Percentiles rank a stretch among this genome's conserved stretches.
Evolutionary conservation across 176 grass and related monocot species (phyloP).

Genomic region (Triticum dicoccoides): DNA sequence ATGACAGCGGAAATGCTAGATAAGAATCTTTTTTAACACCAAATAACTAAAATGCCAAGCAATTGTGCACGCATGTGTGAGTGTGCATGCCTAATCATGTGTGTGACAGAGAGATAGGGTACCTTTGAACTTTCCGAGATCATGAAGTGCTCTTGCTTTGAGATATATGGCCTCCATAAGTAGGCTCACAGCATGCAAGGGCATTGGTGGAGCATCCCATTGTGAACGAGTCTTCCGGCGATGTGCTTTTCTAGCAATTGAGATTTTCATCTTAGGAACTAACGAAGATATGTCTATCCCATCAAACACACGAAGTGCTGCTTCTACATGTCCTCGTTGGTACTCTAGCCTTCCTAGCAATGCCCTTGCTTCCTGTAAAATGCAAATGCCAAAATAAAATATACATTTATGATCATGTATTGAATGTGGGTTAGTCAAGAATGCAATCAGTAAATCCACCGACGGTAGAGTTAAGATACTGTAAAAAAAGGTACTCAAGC

Average conservation of each 20-base stretch:
- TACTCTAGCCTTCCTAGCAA: slow-evolving; percentile 95
- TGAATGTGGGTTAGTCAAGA: slow-evolving; percentile 8
- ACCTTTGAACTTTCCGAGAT: slow-evolving; percentile 96
- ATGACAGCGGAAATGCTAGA: slow-evolving; percentile 21
- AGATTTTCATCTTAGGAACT: slow-evolving; percentile 78
- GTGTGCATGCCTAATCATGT: background rate
- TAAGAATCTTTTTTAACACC: slow-evolving; percentile 15
- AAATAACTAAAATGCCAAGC: background rate
- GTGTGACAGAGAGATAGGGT: slow-evolving; percentile 3
- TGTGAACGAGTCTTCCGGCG: slow-evolving; percentile 46
- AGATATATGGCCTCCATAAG: slow-evolving; percentile 87
- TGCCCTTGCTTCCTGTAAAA: slow-evolving; percentile 90
- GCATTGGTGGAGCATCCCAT: slow-evolving; percentile 69
- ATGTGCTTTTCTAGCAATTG: slow-evolving; percentile 71
- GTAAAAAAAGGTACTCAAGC: background rate
- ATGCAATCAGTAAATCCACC: slow-evolving; percentile 1
- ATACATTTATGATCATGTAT: background rate
- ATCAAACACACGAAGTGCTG: slow-evolving; percentile 80
- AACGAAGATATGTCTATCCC: slow-evolving; percentile 77
- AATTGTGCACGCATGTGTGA: background rate
- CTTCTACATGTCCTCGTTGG: slow-evolving; percentile 85
- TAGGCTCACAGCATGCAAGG: slow-evolving; percentile 78
- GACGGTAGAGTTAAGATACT: slow-evolving; percentile 11
- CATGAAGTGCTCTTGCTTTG: slow-evolving; percentile 84
- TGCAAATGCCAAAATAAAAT: slow-evolving; percentile 35